Conservation (phyloP, 345 rosid genomes). For the Combretum micranthum region DNA sequence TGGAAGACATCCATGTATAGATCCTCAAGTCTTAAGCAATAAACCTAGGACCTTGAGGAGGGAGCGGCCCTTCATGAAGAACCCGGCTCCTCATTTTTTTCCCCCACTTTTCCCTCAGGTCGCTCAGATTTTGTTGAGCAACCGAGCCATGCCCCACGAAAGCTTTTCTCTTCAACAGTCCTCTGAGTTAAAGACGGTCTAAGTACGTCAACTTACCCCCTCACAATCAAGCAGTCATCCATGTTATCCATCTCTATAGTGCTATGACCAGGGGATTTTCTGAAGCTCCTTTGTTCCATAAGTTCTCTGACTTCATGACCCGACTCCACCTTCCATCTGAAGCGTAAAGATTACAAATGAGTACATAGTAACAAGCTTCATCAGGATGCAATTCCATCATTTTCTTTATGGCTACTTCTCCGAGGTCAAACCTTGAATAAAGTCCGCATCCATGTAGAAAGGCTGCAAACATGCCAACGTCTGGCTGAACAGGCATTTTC, state of each 20-base stretch:
- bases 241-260: slow-evolving; percentile 34
- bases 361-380: slow-evolving; percentile 74
- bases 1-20: too few relatives aligned
- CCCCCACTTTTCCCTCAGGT: too few relatives aligned
- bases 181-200: too few relatives aligned
- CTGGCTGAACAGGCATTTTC: slow-evolving; percentile 66
- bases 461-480: slow-evolving; percentile 51
- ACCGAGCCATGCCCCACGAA: too few relatives aligned
- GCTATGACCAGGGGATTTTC: slow-evolving; percentile 54
- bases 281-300: slow-evolving; percentile 61
- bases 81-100: too few relatives aligned
- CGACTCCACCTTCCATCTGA: slow-evolving; percentile 77
- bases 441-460: slow-evolving; percentile 88
- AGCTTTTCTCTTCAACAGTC: too few relatives aligned
- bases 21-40: too few relatives aligned
- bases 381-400: slow-evolving; percentile 59
- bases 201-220: slow-evolving; percentile 11
- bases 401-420: slow-evolving; percentile 53
- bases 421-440: slow-evolving; percentile 81
- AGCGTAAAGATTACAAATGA: slow-evolving; percentile 69
- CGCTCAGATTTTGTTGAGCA: too few relatives aligned
- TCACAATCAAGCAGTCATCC: slow-evolving; percentile 12
- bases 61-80: too few relatives aligned
- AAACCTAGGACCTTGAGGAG: too few relatives aligned
- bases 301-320: slow-evolving; percentile 55